Base-by-base conservation (phyloP, 2,329 filamentous ascomycete species). In the Orbilia ellipsospora region DNA sequence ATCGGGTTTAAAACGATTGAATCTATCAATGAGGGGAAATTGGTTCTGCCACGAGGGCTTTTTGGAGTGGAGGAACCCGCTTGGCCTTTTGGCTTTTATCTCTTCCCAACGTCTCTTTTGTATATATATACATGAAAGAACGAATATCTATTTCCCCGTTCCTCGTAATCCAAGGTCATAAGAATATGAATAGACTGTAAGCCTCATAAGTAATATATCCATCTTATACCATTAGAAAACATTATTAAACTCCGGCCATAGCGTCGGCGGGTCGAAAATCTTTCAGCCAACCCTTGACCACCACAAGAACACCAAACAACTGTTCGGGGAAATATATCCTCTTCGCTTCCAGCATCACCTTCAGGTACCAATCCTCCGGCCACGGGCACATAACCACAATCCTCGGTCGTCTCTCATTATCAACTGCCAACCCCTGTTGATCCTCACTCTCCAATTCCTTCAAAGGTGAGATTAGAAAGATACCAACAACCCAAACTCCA, bases 321-420 rank as follows among this genome's bases (percentile, higher is more conserved):
- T 4, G 1, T 8, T 31, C 44, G 7, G 59, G 59, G 23, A 28
- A 62, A 26, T 31, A 62, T 51, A 51, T 36, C 44, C n/a, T 26
- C 44, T 51, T 62, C 13, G 44, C n/a, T 44, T 51, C 4, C 44
- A 13, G 10, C 4, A 62, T 12, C 2, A 62, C 50, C 3, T 26
- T 12, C 15, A 36, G 15, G 20, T 62, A 62, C 59, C 59, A 62
- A 16, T 16, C 16, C 23, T 62, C 59, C 42, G 59, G 59, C 59
- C 59, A 50, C 20, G 59, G 59, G 31, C 59, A 62, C 42, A 48
- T 31, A 16, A 62, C 45, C 28, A 62, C 59, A 18, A 62, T 51
- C 31, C 31, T 36, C 31, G 20, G 59, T 51, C 7, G 26, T 10
- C 20, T 26, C 42, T 36, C 31, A 7, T 6, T 2, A 36, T 36